Conservation (phyloP, 2,329 filamentous ascomycete genomes). For the Cladorrhinum sp. region DNA sequence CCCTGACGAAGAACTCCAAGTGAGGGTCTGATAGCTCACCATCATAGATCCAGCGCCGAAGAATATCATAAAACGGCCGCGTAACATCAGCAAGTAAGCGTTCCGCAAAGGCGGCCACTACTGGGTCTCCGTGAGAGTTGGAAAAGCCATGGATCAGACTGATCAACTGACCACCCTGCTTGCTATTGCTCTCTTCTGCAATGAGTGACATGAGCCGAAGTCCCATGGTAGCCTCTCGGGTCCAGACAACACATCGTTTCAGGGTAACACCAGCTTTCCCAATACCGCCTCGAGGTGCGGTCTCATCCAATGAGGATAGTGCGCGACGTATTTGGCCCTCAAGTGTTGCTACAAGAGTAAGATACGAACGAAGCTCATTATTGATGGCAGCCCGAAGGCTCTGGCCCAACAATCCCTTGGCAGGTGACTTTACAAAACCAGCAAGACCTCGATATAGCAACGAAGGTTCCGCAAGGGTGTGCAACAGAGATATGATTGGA, state of each 20-base stretch:
- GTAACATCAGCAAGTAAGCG: conserved; percentile 83
- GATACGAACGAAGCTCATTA: conserved; percentile 80
- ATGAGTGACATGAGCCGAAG: conserved; percentile 90
- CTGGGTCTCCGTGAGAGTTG: conserved; percentile 89
- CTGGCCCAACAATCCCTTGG: conserved; percentile 83
- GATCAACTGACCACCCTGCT: conserved; percentile 86
- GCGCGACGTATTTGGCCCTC: conserved; percentile 89
- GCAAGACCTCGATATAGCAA: conserved; percentile 82
- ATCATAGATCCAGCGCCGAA: conserved; percentile 96
- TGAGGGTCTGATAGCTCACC: conserved; percentile 97
- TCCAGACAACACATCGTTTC: conserved; percentile 96
- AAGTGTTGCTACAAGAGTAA: conserved; percentile 84
- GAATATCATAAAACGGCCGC: conserved; percentile 91
- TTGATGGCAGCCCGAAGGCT: conserved; percentile 85
- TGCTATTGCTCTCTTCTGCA: conserved; percentile 80
- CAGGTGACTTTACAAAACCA: conserved; percentile 75
- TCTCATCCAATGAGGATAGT: conserved; percentile 68
- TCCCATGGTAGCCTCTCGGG: conserved; percentile 93
- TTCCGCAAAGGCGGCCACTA: conserved; percentile 90
- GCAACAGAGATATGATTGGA: conserved; percentile 80
- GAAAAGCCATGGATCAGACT: conserved; percentile 92
- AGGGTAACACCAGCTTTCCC: conserved; percentile 88
- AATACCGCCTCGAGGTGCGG: conserved; percentile 64
- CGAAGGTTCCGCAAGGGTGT: conserved; percentile 88
- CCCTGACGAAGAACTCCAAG: conserved; percentile 89